Base-by-base conservation (phyloP, 129 eudicot genomes). In the Arctium lappa region DNA sequence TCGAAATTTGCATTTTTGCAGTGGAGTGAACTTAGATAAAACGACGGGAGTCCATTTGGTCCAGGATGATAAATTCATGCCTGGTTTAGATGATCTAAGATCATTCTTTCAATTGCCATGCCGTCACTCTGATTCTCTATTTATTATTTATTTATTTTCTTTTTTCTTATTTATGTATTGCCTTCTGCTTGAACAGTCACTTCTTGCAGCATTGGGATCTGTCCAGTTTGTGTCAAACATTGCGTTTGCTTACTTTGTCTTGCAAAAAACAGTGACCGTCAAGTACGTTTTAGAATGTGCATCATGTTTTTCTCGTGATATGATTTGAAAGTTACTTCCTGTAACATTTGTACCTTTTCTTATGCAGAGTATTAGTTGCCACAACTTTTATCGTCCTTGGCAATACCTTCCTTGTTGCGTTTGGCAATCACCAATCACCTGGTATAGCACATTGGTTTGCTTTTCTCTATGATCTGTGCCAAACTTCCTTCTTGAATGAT, bases 141-240 rank as follows among this genome's bases (percentile, higher is more conserved):
- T 32, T 12, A 12, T 60, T 60, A 60, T 56, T 16, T 56, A 39
- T 34, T 79, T 27, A 6, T 9, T 8, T 73, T 12, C 7, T 15
- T 8, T 32, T 81, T 56, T 38, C 22, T 82, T 66, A 40, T 79
- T 69, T 11, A 3, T 37, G 8, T 48, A 72, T 83, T 34, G 37
- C 36, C 76, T 31, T 78, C 53, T 82, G 60, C 63, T 77, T 12
- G 75, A 78, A 88, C 99, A 95, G 99, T 95, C 99, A 66, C 97
- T 95, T 86, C 97, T 95, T 82, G 99, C 99, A 22, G 99, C 99
- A 81, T 85, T 95, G 84, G 99, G 99, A 83, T 95, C 99, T 73
- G 86, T 95, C 82, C 99, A 95, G 76, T 95, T 95, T 85, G 94
- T 95, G 85, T 95, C 99, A 53, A 95, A 95, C 85, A 93, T 95